Base-by-base conservation (phyloP, 2,329 filamentous ascomycete genomes). In the Fusarium penzigii region DNA sequence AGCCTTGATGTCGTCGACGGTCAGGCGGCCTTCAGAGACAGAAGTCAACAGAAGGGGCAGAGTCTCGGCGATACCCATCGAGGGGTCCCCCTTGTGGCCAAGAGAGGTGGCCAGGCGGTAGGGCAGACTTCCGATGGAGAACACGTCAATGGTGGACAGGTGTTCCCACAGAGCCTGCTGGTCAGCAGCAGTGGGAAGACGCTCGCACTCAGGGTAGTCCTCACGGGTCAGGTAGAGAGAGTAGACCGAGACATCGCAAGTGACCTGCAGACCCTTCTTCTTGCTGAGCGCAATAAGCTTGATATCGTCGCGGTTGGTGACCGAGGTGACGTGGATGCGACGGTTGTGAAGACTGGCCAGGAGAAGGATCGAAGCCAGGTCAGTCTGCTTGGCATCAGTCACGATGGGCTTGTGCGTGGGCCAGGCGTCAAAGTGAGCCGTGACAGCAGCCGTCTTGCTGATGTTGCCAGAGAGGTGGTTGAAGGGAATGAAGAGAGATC, bases 231-330 rank as follows among this genome's bases (percentile, higher is more conserved):
- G 78, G 76, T 91, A 92, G 40, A 92, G 78, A 16, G 86, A 83
- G 76, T 90, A 92, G 63, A 92, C 81, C n/a, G 86, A 88, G 41
- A 92, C 88, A 68, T 92, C 89, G 71, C 89, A 92, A 17, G 89
- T 92, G 42, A 92, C 88, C 69, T 87, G 87, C 52, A 92, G 76
- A n/a, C 88, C 88, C 76, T 92, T 92, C 66, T 85, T 80, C 74
- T 92, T 92, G 75, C 87, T 86, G 29, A 92, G 80, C 8, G 88
- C 84, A 65, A 92, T 90, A 46, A 92, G 76, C 56, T 78, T 82
- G 65, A 92, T 91, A 62, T 92, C 89, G 58, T 92, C 89, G 75
- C 67, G 89, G 56, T 85, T 88, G n/a, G 87, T 90, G 38, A 92
- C 87, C 46, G 86, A 90, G 47, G 88, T 90, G 61, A 92, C 87